A percentile compares a stretch with the other conserved stretches of the same genome.
Conservation (phyloP, 805 yeast species). For the Starmerella sirachaensis region DNA sequence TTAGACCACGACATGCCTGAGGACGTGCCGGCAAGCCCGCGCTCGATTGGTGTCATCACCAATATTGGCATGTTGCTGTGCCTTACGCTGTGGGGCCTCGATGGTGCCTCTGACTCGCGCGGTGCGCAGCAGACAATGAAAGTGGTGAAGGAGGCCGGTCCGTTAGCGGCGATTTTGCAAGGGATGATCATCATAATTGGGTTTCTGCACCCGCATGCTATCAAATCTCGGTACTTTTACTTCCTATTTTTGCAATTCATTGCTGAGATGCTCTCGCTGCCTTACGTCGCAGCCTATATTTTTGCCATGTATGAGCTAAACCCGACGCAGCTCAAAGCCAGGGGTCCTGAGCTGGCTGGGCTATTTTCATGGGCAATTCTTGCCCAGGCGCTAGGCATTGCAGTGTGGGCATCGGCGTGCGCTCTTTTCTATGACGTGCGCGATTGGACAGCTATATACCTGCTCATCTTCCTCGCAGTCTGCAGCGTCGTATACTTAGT, state of each 20-base stretch:
- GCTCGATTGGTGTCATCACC: slow-evolving; percentile 3
- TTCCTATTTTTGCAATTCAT: slow-evolving; percentile 4
- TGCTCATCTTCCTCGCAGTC: slow-evolving; percentile 4
- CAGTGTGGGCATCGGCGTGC: slow-evolving; percentile 12
- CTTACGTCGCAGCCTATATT: background rate
- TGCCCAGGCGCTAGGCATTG: slow-evolving; percentile 21
- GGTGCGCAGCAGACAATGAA: slow-evolving; percentile 1
- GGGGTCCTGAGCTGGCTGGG: slow-evolving; percentile 12
- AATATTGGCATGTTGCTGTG: slow-evolving; percentile 3
- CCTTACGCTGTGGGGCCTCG: slow-evolving; percentile 11
- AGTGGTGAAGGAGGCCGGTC: background rate
- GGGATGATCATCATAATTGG: background rate
- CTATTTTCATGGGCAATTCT: slow-evolving; percentile 18
- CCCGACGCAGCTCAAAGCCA: slow-evolving; percentile 3
- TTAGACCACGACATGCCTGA: background rate
- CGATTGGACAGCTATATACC: slow-evolving; percentile 18
- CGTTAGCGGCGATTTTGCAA: background rate
- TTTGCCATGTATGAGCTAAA: slow-evolving; percentile 1
- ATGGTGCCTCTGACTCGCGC: slow-evolving; percentile 6
- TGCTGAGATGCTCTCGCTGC: background rate
- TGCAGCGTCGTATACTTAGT: slow-evolving; percentile 3
- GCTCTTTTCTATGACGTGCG: slow-evolving; percentile 14
- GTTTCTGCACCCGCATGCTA: background rate
- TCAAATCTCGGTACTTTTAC: slow-evolving; percentile 4
- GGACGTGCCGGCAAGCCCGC: slow-evolving; percentile 9